Base-by-base conservation (phyloP, 306 rosid genomes). In the Cicer bijugum region DNA sequence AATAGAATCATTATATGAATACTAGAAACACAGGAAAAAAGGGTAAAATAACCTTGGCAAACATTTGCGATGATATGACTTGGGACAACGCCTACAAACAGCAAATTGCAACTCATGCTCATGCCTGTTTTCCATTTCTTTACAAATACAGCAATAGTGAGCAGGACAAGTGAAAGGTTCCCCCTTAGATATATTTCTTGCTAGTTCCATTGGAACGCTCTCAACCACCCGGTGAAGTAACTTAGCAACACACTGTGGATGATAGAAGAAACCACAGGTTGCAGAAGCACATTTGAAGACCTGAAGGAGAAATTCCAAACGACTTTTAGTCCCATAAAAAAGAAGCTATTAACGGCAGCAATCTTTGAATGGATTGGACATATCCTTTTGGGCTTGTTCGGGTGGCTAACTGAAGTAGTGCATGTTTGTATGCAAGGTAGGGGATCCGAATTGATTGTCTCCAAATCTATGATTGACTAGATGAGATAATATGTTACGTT, bases 31-130 rank as follows among this genome's bases (percentile, higher is more conserved):
- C 52, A 75, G 20, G 47, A 15, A 75, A 70, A 68, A 63, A 20
- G 35, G 63, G 40, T 19, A 55, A 68, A 46, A 76, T 55, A 74
- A 90, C 98, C 90, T 83, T 45, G 99, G 99, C 82, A 94, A 81
- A 85, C 99, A 94, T 87, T 91, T 91, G 75, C 90, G 85, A 55
- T 94, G 99, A 77, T 91, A 94, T 6, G 99, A 82, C 78, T 55
- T 87, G 52, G 99, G 97, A 78, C 99, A 94, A 23, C 99, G 99
- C 86, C 99, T 83, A 74, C 97, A 94, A 16, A 94, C 89, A 66
- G 99, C 95, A 87, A 94, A 89, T 71, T 86, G 95, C 35, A 87
- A 53, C 33, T 87, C 86, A 12, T 14, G 77, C 69, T 80, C 74
- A 48, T 83, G 77, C 80, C 86, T 91, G 75, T 91, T 82, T 84